Evolutionary conservation across 345 rosid species (phyloP).

Genomic region (Aquilaria yunnanensis): DNA sequence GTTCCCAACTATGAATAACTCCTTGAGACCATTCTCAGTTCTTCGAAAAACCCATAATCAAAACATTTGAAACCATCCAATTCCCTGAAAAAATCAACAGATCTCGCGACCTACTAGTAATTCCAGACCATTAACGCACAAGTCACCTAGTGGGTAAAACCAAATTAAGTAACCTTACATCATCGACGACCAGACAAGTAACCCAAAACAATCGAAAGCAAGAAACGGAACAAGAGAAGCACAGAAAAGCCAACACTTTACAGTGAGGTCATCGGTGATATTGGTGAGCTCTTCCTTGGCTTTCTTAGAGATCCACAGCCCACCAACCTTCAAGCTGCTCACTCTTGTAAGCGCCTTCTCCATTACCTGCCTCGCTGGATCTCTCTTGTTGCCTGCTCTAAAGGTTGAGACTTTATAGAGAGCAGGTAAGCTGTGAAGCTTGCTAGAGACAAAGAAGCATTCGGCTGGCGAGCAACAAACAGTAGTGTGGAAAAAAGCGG

Average conservation of each 20-base stretch:
- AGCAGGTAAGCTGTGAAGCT: too few relatives aligned
- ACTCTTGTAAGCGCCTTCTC: conserved; percentile 92
- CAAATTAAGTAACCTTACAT: conserved; percentile 27
- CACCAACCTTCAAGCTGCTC: conserved; percentile 73
- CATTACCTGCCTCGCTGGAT: conserved; percentile 32
- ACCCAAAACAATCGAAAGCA: background rate
- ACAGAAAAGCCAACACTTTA: conserved; percentile 12
- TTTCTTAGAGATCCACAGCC: conserved; percentile 88
- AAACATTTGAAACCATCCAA: conserved; percentile 4
- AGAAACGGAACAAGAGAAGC: background rate
- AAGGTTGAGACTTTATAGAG: conserved; percentile 7
- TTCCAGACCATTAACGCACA: conserved; percentile 6
- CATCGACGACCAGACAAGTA: conserved; percentile 8
- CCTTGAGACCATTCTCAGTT: too few relatives aligned
- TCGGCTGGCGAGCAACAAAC: conserved; percentile 3
- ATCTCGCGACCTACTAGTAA: conserved; percentile 22
- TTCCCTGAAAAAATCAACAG: conserved; percentile 12
- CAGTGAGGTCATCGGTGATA: conserved; percentile 77
- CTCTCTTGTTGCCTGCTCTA: background rate
- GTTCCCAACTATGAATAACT: too few relatives aligned
- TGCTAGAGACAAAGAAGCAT: conserved; percentile 7
- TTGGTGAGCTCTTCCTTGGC: conserved; percentile 87
- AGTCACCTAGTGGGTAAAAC: conserved; percentile 11
- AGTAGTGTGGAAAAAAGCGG: conserved; percentile 13
- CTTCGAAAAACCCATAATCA: conserved; percentile 5